Evolutionary conservation across 2,329 filamentous ascomycete genomes (phyloP).

Genomic region (Aspergillus fumigatiaffinis): DNA sequence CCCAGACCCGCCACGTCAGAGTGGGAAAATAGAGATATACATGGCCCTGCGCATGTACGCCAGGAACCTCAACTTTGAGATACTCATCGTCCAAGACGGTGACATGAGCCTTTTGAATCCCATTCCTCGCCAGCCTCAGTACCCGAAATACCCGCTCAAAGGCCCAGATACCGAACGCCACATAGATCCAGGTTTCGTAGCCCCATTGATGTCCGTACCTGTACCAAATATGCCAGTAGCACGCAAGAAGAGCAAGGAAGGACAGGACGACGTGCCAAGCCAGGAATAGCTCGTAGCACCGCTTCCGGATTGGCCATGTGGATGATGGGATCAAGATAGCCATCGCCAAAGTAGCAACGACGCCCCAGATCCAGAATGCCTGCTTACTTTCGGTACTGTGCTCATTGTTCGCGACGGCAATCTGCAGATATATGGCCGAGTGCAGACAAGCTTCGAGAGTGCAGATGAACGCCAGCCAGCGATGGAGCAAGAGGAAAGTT

Average conservation of each 20-base stretch:
- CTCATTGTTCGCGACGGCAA: conserved; percentile 5
- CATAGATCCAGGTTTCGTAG: conserved; percentile 43
- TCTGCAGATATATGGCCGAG: conserved; percentile 11
- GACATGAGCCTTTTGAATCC: neutral
- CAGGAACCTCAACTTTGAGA: neutral
- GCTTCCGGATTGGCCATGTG: conserved; percentile 23
- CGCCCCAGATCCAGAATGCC: conserved; percentile 1
- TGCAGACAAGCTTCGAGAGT: conserved; percentile 25
- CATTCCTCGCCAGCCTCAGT: neutral
- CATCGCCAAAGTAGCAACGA: neutral
- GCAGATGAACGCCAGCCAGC: conserved; percentile 27
- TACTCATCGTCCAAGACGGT: conserved; percentile 1
- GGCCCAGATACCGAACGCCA: neutral
- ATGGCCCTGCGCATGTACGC: neutral
- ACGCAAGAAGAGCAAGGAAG: conserved; percentile 28
- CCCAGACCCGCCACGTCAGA: conserved; percentile 3
- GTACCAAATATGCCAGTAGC: conserved; percentile 32
- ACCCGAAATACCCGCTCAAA: neutral
- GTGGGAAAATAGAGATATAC: conserved; percentile 4
- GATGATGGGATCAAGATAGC: conserved; percentile 21
- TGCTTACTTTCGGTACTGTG: neutral
- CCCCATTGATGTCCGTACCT: conserved; percentile 44
- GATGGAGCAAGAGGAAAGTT: conserved; percentile 36
- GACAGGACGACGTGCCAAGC: conserved; percentile 29
- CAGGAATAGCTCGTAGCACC: conserved; percentile 35